A percentile compares a stretch with the other conserved stretches of the same genome.
Conservation (phyloP, 2,329 filamentous ascomycete species). For the Epicoccum sorghinum region DNA sequence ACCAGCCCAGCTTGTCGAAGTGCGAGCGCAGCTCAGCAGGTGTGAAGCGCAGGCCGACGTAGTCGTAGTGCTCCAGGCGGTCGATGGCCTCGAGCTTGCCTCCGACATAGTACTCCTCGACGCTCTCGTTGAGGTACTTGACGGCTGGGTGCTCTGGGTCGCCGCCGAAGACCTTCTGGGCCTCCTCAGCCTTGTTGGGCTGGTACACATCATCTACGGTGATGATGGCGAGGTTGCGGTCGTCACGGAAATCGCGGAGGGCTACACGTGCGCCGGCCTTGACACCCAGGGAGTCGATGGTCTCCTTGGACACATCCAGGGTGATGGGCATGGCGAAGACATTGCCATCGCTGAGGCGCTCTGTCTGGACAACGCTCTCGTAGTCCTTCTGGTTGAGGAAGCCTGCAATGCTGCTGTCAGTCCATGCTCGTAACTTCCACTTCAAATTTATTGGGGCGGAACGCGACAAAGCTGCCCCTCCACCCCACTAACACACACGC, state of each 20-base stretch:
- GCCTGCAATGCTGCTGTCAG: constrained; percentile 58
- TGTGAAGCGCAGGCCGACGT: constrained; percentile 92
- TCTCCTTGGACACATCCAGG: constrained; percentile 78
- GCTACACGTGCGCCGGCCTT: constrained; percentile 83
- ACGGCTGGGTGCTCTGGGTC: constrained; percentile 91
- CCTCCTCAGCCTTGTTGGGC: constrained; percentile 95
- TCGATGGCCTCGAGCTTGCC: constrained; percentile 96
- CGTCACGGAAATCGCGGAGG: constrained; percentile 93
- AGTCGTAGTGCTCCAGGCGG: constrained; percentile 97
- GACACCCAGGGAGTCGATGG: constrained; percentile 75
- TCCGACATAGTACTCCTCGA: constrained; percentile 89
- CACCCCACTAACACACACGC: not conserved
- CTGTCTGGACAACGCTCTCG: constrained; percentile 87
- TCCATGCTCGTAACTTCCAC: not conserved
- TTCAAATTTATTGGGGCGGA: not conserved
- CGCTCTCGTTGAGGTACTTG: constrained; percentile 82
- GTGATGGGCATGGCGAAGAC: constrained; percentile 98
- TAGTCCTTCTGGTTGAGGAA: constrained; percentile 99
- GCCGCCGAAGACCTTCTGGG: constrained; percentile 91
- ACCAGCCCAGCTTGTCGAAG: constrained; percentile 99
- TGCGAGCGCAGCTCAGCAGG: constrained; percentile 92
- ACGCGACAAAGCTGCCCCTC: constrained; percentile 11
- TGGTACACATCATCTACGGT: constrained; percentile 95
- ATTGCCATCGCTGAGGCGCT: constrained; percentile 84
- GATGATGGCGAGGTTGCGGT: constrained; percentile 93